Evolutionary conservation across 225 moss, liverwort and hornwort genomes (phyloP), one percentile per base, ranked within the genome.

Genomic region (Pleurozium schreberi): DNA sequence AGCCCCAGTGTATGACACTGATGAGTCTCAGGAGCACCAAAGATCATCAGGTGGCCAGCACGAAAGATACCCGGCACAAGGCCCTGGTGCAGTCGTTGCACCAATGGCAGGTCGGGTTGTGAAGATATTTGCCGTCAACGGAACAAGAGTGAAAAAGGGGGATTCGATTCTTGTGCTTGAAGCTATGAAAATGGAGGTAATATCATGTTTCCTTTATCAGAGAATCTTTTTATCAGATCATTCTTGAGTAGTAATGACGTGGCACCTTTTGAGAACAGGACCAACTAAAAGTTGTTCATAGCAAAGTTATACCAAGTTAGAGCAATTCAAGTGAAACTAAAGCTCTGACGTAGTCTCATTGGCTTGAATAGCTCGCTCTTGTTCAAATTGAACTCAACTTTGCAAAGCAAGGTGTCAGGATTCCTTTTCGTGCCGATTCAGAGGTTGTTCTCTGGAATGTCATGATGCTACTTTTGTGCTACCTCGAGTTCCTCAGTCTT

Each of bases 171-270:
- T 99, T 78, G 96, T 97, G 42, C 91, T 99, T 75, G 98, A 99
- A 94, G 97, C 98, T 79, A 99, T 99, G 98, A 99, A 99, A 91
- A 99, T 97, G 98, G 98, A 99, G 98, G 98, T 98, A 88, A 86
- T 27, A 92, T 92, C 80, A 75, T 85, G 53, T 82, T 82, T 85
- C 75, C 50, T 82, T 47, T 34, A 45, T 75, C 66, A 71, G 50
- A 45, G 71, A 71, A 68, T 74, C 28, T 21, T 85, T 34, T 58
- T 55, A 50, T 75, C 14, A 62, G 62, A 62, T 47, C 19, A 49
- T 75, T 75, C 52, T 76, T 76, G 28, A 75, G 27, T n/a, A 49
- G 11, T 52, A 20, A 40, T 63, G 62, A 18, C 86, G 11, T 75
- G 85, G 61, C 28, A 75, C 27, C 36, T 36, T 61, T 76, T 49